Base-by-base conservation (phyloP, 2,329 filamentous ascomycete genomes). In the Lecanoromycetidae sp. region DNA sequence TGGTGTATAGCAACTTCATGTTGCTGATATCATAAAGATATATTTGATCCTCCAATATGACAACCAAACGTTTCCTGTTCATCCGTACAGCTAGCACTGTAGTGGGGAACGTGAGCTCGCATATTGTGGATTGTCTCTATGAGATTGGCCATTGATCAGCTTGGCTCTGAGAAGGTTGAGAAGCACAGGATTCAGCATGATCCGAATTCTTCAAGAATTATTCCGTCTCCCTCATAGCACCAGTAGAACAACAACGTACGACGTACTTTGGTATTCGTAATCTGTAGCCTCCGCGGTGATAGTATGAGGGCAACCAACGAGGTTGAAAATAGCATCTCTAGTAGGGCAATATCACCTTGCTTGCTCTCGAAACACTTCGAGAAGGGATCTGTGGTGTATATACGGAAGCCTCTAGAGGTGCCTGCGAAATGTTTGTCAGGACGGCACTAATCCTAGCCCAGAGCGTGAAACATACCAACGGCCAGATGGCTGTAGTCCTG, bases 1-100 rank as follows among this genome's bases (percentile, higher is more conserved):
- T 94, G 5, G 87, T 94, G 64, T 87, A 84, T 33, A 96, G 73
- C 49, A 96, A 77, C 58, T 84, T 90, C 90, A 98, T 96, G 62
- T 95, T 96, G 66, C 88, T 87, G 55, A 98, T 96, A 64, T 98
- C 91, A 69, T 98, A 98, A 40, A 98, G 76, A 66, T 96, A 98
- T 53, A 96, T 94, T 62, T 94, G 84, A 58, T 94, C 87, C 63
- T 98, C 91, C 48, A 96, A 75, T 12, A 96, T 82, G 26, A 98
- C 88, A 10, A 91, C 87, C 22, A 98, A 75, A 30, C 91, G 81
- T 65, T 95, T 96, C 56, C 91, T 78, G 65, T 98, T 98, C 58
- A 98, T 72, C 55, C 88, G 84, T 50, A 98, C 87, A 17, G 90
- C 88, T 33, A 96, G 77, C 9, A 98, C 87, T 41, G 88, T 87